Evolutionary conservation across 2,329 filamentous ascomycete species (phyloP), one percentile per base, ranked within the genome.

Genomic region (Neonectria hederae): DNA sequence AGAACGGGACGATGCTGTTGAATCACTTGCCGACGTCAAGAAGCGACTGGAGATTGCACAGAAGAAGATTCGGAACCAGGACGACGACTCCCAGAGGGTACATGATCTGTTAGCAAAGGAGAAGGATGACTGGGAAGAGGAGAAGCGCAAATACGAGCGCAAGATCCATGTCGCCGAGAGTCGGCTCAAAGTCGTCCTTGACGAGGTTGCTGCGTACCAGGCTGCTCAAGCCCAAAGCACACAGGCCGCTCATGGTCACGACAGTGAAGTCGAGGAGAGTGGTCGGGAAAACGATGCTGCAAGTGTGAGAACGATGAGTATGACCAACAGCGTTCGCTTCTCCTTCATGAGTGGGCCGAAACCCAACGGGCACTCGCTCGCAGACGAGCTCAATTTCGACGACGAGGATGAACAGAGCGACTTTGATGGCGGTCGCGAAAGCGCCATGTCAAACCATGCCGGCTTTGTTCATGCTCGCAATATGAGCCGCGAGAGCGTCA

Each of bases 151-250:
- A 60, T 86, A 93, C 65, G 95, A 99, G 78, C 89, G 92, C 61
- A 93, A 92, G 71, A 82, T 97, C 14, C 94, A 98, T 76, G 86
- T 97, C n/a, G 92, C 94, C 2, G 96, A 99, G 80, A 92, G 87
- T 30, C 90, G 95, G 40, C 79, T 99, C 59, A 96, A 95, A 76
- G 85, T 88, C 11, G 87, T 99, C 11, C 83, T 99, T 48, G 93
- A 95, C 40, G 96, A 98, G 78, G 87, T 99, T 54, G 89, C 89
- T n/a, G 85, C 87, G 4, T 88, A 89, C 61, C 89, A 94, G 72
- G 84, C 84, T 46, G 82, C 83, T 3, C 85, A 87, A 52, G 76
- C 65, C 66, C 79, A 83, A 24, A 74, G 76, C 46, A 60, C 48
- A 28, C 75, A 73, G 24, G 69, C 75, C 52, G 76, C 74, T 24